Evolutionary conservation across 1,284 basidiomycete genomes (phyloP).

Genomic region (Pyrrhoderma lamaoense): DNA sequence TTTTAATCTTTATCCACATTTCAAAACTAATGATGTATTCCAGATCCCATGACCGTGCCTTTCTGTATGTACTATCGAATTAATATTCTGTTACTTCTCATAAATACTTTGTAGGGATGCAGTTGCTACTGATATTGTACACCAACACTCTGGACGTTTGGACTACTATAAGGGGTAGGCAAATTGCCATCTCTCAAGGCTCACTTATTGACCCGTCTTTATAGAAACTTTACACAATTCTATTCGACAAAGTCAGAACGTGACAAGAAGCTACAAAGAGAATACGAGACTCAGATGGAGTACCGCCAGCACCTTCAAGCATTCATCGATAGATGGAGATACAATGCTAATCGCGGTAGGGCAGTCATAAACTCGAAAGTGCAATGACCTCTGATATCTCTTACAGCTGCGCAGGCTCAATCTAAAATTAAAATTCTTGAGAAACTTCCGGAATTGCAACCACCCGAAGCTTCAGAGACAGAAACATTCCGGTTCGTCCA

Average conservation of each 20-base stretch:
- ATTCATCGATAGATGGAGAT: constrained; percentile 96
- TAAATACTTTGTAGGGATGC: constrained; percentile 56
- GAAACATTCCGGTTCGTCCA: constrained; percentile 66
- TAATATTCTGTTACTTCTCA: not conserved
- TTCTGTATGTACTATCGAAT: constrained; percentile 53
- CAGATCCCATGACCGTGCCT: constrained; percentile 96
- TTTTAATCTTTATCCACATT: constrained; percentile 14
- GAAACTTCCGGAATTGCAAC: constrained; percentile 91
- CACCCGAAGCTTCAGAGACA: constrained; percentile 84
- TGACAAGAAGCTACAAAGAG: constrained; percentile 83
- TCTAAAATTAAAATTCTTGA: constrained; percentile 98
- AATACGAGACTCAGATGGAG: constrained; percentile 93
- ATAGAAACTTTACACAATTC: constrained; percentile 96
- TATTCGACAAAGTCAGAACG: constrained; percentile 98
- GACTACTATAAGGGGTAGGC: constrained; percentile 87
- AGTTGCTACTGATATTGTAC: constrained; percentile 93
- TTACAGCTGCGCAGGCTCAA: constrained; percentile 81
- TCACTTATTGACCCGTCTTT: constrained; percentile 18
- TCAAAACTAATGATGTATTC: constrained; percentile 10
- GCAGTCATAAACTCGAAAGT: not conserved
- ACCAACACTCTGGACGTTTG: constrained; percentile 90
- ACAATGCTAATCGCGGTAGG: constrained; percentile 82
- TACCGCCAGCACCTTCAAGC: constrained; percentile 95
- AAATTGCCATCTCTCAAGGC: not conserved
- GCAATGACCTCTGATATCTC: constrained; percentile 4